Evolutionary conservation across 1,284 basidiomycete species (phyloP).

Genomic region (Sanghuangporus sanghuang): DNA sequence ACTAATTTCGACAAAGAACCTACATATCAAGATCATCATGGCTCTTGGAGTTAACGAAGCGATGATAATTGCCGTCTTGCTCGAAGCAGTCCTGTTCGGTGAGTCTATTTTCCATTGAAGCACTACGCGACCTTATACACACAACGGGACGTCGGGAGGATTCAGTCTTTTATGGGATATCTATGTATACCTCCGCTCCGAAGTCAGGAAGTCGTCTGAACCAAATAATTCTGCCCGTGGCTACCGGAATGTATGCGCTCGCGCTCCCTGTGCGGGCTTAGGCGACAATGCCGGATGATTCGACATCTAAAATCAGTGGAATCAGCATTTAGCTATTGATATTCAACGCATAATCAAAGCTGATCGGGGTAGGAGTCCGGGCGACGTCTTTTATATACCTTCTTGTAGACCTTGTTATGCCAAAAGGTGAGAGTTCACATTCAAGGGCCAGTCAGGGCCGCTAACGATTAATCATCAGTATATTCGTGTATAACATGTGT

Average conservation of each 20-base stretch:
- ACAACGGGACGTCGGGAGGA: neutral
- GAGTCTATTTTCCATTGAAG: neutral
- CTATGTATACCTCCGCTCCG: neutral
- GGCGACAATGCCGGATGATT: neutral
- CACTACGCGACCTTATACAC: neutral
- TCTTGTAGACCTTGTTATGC: conserved; percentile 3
- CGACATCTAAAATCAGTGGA: neutral
- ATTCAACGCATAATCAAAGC: conserved; percentile 21
- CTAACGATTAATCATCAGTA: neutral
- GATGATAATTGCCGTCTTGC: neutral
- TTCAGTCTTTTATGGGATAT: neutral
- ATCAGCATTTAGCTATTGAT: conserved; percentile 22
- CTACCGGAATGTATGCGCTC: neutral
- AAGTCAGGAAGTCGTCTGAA: neutral
- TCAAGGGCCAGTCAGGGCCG: no score
- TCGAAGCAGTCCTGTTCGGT: neutral
- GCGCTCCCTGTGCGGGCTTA: neutral
- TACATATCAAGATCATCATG: neutral
- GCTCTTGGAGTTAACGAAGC: neutral
- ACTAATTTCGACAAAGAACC: no score
- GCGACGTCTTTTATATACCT: conserved; percentile 15
- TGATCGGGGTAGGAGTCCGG: conserved; percentile 3
- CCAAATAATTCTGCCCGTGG: neutral
- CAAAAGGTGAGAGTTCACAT: neutral
- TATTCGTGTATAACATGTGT: neutral